Percentiles rank a stretch among this genome's conserved stretches.
Evolutionary conservation across 1,284 basidiomycete genomes (phyloP).

Genomic region (Rhodotorula sp.): DNA sequence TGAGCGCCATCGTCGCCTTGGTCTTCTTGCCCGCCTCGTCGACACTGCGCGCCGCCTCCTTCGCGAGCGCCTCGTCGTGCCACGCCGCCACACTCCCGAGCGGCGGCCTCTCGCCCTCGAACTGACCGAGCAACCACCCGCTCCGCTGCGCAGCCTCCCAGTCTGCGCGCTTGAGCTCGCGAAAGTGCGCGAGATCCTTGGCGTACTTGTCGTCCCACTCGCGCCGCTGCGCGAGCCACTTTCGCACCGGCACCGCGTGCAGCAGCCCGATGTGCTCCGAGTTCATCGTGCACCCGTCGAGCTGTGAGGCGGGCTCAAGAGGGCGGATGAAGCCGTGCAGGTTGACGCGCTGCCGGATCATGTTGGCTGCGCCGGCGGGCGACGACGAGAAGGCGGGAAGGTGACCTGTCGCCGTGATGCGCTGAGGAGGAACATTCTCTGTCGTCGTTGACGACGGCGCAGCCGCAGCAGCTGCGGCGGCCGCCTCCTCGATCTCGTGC

Average conservation of each 20-base stretch:
- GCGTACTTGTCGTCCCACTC: slow-evolving; percentile 63
- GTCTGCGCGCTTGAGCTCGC: slow-evolving; percentile 41
- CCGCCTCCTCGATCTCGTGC: not conserved
- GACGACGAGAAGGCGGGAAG: slow-evolving; percentile 12
- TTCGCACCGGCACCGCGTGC: slow-evolving; percentile 60
- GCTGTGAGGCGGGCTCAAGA: slow-evolving; percentile 68
- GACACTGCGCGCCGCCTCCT: slow-evolving; percentile 45
- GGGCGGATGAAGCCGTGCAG: slow-evolving; percentile 72
- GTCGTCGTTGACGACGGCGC: too few species aligned
- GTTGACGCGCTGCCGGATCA: slow-evolving; percentile 86
- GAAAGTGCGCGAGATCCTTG: slow-evolving; percentile 46
- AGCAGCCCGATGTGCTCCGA: slow-evolving; percentile 60
- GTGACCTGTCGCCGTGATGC: slow-evolving; percentile 20
- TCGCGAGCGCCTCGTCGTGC: slow-evolving; percentile 46
- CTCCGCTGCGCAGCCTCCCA: slow-evolving; percentile 3
- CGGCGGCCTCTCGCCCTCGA: slow-evolving; percentile 71
- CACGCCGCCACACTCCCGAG: slow-evolving; percentile 58
- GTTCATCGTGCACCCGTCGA: slow-evolving; percentile 66
- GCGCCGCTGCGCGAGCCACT: slow-evolving; percentile 56
- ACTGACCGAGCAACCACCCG: slow-evolving; percentile 52
- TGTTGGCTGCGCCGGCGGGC: slow-evolving; percentile 48
- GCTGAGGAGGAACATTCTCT: slow-evolving; percentile 1
- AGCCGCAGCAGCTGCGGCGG: not conserved
- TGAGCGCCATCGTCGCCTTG: slow-evolving; percentile 26
- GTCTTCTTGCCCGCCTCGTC: slow-evolving; percentile 34